These are phyloP conservation scores for Chaetomiaceae sp. DNA, from an alignment of 2,329 filamentous ascomycete genomes.

Conservation along the genomic window DNA sequence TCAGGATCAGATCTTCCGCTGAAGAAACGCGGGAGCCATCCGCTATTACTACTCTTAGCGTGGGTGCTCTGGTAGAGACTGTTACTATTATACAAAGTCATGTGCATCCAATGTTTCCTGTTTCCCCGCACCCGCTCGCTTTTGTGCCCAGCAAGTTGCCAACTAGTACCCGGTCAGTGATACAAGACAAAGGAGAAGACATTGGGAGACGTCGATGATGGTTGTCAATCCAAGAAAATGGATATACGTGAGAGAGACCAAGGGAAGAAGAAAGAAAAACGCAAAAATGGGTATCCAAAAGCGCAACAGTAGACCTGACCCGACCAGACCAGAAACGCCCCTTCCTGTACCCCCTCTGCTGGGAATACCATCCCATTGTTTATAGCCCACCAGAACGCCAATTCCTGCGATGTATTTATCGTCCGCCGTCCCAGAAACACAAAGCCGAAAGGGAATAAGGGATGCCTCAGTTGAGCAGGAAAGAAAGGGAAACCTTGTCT, in stretches of 20 bases:
- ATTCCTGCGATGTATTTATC: not conserved
- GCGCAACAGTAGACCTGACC: not conserved
- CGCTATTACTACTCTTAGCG: not conserved
- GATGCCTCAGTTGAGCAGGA: conserved; percentile 8
- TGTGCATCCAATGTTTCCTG: not conserved
- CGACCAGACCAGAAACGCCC: not conserved
- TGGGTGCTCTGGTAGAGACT: not conserved
- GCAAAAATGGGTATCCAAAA: conserved; percentile 10
- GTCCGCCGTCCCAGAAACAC: not conserved
- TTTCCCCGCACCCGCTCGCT: not conserved
- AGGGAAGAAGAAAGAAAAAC: not conserved
- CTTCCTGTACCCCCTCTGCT: not conserved
- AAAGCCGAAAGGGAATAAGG: not conserved
- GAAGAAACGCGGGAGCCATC: not conserved
- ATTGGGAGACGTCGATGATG: not conserved
- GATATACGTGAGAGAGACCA: not conserved
- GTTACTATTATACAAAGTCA: not conserved
- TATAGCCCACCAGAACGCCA: not conserved
- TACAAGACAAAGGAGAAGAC: not conserved
- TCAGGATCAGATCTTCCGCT: too few species aligned
- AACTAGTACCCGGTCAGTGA: not conserved
- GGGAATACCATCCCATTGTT: not conserved
- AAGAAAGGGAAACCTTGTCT: conserved; percentile 6
- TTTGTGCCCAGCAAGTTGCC: too few species aligned
- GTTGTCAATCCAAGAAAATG: not conserved